Conservation (phyloP, 192 early-diverging fungal species). For the Coemansia sp. region DNA sequence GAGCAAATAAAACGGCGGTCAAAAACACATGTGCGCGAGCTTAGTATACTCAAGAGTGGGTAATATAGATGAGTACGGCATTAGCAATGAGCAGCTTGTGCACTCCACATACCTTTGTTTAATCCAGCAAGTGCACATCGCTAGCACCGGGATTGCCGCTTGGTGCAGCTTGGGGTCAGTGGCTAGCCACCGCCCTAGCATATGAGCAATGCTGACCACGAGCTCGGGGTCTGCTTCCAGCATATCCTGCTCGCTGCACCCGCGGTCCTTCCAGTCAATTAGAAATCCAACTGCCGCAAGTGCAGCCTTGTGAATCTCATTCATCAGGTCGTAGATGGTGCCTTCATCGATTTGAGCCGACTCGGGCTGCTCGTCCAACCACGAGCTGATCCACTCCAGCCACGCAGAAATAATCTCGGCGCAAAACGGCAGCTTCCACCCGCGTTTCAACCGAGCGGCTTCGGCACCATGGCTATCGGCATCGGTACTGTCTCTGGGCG, state of each 20-base stretch:
- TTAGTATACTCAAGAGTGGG: too few species aligned
- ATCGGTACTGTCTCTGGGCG: not conserved
- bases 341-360: constrained; percentile 8
- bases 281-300: constrained; percentile 19
- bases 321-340: constrained; percentile 23
- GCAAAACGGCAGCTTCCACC: constrained; percentile 44
- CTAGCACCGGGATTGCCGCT: constrained; percentile 23
- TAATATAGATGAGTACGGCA: too few species aligned
- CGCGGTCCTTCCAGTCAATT: constrained; percentile 35
- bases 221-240: constrained; percentile 12
- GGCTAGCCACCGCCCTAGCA: constrained; percentile 38
- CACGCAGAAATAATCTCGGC: constrained; percentile 33
- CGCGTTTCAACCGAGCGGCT: constrained; percentile 6
- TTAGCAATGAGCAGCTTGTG: too few species aligned
- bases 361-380: constrained; percentile 31
- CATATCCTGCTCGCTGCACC: constrained; percentile 12
- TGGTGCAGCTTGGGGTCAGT: constrained; percentile 42
- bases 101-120: constrained; percentile 5
- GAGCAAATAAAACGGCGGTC: not conserved
- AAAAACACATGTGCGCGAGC: too few species aligned
- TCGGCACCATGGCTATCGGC: not conserved
- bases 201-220: constrained; percentile 14
- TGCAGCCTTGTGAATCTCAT: constrained; percentile 25
- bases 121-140: constrained; percentile 39
- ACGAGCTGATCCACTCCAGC: constrained; percentile 34